Conservation (phyloP, 2,329 filamentous ascomycete genomes). For the Gnomoniopsis smithogilvyi region DNA sequence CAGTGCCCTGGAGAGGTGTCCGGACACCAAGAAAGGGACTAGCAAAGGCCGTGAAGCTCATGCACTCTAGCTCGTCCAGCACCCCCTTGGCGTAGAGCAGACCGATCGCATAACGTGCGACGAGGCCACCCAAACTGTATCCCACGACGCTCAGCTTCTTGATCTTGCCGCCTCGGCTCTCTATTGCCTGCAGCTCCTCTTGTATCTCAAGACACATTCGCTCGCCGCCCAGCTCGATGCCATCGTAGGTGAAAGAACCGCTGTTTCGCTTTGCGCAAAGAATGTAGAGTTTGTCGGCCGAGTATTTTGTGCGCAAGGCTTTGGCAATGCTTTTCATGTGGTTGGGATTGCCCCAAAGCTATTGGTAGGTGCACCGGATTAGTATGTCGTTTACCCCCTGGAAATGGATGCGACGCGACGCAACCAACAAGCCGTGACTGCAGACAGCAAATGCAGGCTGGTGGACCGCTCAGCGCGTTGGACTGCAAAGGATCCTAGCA, state of each 20-base stretch:
- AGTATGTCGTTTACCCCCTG: not conserved
- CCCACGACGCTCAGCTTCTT: constrained; percentile 82
- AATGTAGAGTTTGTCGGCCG: constrained; percentile 64
- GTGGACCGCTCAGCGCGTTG: not conserved
- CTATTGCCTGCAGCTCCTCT: constrained; percentile 55
- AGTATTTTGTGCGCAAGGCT: constrained; percentile 57
- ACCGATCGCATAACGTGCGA: constrained; percentile 83
- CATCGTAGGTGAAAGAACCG: constrained; percentile 70
- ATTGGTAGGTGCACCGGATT: not conserved
- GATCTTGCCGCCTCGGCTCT: constrained; percentile 64
- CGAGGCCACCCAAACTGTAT: constrained; percentile 84
- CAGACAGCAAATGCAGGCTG: constrained; percentile 7
- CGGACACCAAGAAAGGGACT: constrained; percentile 78
- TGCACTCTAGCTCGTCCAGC: constrained; percentile 74
- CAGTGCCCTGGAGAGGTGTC: constrained; percentile 63
- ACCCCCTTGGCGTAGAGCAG: constrained; percentile 77
- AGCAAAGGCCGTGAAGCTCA: constrained; percentile 93
- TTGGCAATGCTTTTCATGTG: constrained; percentile 69
- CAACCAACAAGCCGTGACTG: constrained; percentile 8
- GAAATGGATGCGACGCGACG: not conserved
- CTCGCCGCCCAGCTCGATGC: constrained; percentile 66
- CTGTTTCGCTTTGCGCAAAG: constrained; percentile 70
- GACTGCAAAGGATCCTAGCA: not conserved
- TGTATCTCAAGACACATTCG: constrained; percentile 66
- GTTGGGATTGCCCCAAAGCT: constrained; percentile 76